Conservation (phyloP, 495 filamentous ascomycete species). For the Aspergillus avenaceus region DNA sequence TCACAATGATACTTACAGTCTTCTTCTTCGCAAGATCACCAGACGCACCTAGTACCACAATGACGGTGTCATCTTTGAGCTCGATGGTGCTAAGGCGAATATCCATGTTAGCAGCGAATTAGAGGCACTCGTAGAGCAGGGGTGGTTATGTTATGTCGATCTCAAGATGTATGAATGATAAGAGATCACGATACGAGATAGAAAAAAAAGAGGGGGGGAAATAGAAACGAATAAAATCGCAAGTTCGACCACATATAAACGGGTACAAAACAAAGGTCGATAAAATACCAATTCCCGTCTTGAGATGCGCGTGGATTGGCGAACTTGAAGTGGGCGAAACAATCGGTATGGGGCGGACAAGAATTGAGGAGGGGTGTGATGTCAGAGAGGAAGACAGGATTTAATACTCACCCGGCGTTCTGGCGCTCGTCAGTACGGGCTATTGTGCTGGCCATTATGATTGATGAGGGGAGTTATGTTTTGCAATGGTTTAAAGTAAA, state of each 20-base stretch:
- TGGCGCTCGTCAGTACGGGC: conserved; percentile 56
- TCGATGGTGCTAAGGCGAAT: conserved; percentile 63
- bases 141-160: conserved; percentile 9
- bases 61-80: conserved; percentile 97
- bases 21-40: conserved; percentile 99
- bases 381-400: conserved; percentile 34
- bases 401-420: conserved; percentile 60
- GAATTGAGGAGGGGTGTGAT: conserved; percentile 38
- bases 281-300: background rate
- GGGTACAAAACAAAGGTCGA: background rate
- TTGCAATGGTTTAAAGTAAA: background rate
- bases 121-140: conserved; percentile 6
- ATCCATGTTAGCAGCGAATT: conserved; percentile 25
- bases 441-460: conserved; percentile 60
- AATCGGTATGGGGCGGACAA: conserved; percentile 13
- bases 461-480: conserved; percentile 15
- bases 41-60: conserved; percentile 95
- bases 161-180: background rate
- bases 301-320: background rate
- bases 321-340: conserved; percentile 13
- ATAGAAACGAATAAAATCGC: no score
- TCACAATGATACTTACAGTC: conserved; percentile 61
- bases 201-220: background rate
- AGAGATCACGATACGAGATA: background rate
- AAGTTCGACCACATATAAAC: no score